A percentile compares a stretch with the other conserved stretches of the same genome.
Evolutionary conservation across 257 asterid genomes (phyloP).

Genomic region (Schizonepeta tenuifolia): DNA sequence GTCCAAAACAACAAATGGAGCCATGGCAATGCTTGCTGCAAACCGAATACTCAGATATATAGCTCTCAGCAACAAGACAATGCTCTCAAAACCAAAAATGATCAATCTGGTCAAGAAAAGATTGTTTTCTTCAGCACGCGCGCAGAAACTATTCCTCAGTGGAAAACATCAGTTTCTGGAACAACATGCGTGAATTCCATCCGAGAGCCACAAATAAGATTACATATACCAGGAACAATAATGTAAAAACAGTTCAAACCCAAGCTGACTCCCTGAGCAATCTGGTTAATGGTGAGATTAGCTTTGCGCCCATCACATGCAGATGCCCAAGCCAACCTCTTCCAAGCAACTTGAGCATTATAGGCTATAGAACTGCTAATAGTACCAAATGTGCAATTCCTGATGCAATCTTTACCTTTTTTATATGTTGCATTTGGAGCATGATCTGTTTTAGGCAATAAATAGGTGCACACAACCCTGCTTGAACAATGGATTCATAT

Average conservation of each 20-base stretch:
- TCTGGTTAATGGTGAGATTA: slow-evolving; percentile 46
- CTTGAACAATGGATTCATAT: slow-evolving; percentile 43
- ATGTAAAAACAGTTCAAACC: slow-evolving; percentile 69
- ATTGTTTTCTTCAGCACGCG: slow-evolving; percentile 68
- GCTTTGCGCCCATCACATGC: slow-evolving; percentile 35
- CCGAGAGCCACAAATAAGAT: slow-evolving; percentile 59
- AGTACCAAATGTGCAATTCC: slow-evolving; percentile 44
- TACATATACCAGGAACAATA: slow-evolving; percentile 69
- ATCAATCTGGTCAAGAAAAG: slow-evolving; percentile 52
- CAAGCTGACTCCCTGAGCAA: slow-evolving; percentile 87
- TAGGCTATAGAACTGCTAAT: slow-evolving; percentile 44
- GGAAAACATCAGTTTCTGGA: slow-evolving; percentile 52
- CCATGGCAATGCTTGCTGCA: slow-evolving; percentile 84
- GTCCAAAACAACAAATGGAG: slow-evolving; percentile 86
- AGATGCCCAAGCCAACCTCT: slow-evolving; percentile 47
- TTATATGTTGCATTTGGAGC: slow-evolving; percentile 39
- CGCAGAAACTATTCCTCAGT: slow-evolving; percentile 54
- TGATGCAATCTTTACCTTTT: slow-evolving; percentile 39
- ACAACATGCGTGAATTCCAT: slow-evolving; percentile 54
- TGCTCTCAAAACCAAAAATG: slow-evolving; percentile 52
- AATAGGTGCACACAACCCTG: slow-evolving; percentile 43
- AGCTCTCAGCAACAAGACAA: slow-evolving; percentile 70
- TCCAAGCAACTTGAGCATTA: slow-evolving; percentile 67
- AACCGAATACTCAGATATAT: slow-evolving; percentile 65
- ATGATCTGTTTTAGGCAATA: slow-evolving; percentile 38